Base-by-base conservation (phyloP, 352 stramenopile species). In the Phytophthora syringae region DNA sequence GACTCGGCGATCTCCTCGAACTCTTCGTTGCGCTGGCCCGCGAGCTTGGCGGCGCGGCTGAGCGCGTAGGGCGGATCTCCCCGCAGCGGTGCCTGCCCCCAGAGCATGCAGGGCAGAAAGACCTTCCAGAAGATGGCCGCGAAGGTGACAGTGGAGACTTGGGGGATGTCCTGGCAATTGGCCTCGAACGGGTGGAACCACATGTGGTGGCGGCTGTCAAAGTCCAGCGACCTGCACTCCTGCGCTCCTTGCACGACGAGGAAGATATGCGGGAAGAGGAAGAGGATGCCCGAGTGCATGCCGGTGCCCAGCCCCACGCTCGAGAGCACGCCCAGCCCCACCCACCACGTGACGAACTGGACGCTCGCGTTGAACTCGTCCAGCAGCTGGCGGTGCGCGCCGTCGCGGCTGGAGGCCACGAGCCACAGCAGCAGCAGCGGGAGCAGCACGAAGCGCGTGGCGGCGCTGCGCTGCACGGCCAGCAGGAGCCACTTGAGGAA, bases 261-360 rank as follows among this genome's bases (percentile, higher is more conserved):
- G 74, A 98, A 97, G 51, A 98, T 98, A 75, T 98, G 94, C 36
- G 94, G 94, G 77, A 98, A 98, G 11, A 98, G 76, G 68, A 98
- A 98, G 12, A 98, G 78, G 43, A 98, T 95, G 60, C 93, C 93
- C 57, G 90, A 97, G 77, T 98, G 94, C 82, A 98, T 96, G 47
- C 94, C 94, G 20, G 89, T 97, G 57, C 94, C 94, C 32, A 98
- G 86, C 7, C 94, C 94, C n/a, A 98, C 91, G 12, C 86, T 97
- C 57, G 93, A 98, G 34, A 98, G 85, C 45, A 98, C 89, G 50
- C 94, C 94, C 21, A 98, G 86, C 1, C 93, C 91, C 47, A 98
- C 79, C 94, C 94, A 98, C 91, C 93, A 98, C 43, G 94, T 85
- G 27, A 97, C 77, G 72, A 97, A 98, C 79, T 95, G 79, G 60